Evolutionary conservation across 1,284 basidiomycete species (phyloP).

Genomic region (Heterobasidion parviporum): DNA sequence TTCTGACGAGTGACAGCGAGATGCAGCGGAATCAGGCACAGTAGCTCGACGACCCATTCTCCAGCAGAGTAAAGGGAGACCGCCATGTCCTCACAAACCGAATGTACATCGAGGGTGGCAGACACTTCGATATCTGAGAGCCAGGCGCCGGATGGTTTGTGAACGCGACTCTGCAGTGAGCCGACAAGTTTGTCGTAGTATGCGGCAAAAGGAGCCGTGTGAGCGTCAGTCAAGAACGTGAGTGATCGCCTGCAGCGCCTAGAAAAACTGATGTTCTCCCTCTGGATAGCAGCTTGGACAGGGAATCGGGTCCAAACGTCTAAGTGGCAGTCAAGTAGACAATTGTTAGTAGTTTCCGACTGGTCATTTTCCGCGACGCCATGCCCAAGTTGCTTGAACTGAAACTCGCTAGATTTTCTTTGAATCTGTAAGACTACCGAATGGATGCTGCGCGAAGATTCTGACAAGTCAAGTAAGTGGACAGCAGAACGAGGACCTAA

Average conservation of each 20-base stretch:
- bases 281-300: slow-evolving; percentile 44
- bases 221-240: slow-evolving; percentile 35
- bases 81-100: no score
- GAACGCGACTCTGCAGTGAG: no score
- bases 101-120: neutral
- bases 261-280: slow-evolving; percentile 33
- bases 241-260: slow-evolving; percentile 23
- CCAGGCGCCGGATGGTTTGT: no score
- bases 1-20: slow-evolving; percentile 51
- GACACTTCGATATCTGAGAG: no score
- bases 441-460: slow-evolving; percentile 17
- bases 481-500: slow-evolving; percentile 22
- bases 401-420: slow-evolving; percentile 44
- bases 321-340: slow-evolving; percentile 44
- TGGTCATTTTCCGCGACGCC: no score
- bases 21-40: slow-evolving; percentile 60
- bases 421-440: slow-evolving; percentile 45
- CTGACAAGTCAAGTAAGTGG: slow-evolving; percentile 34
- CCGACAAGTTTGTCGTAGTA: slow-evolving; percentile 25
- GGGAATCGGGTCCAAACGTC: slow-evolving; percentile 63
- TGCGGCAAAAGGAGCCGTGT: slow-evolving; percentile 24
- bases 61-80: slow-evolving; percentile 30
- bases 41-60: slow-evolving; percentile 53
- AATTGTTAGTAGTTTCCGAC: slow-evolving; percentile 28
- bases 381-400: slow-evolving; percentile 31